Conservation (phyloP, 257 asterid genomes). For the Knoxia roxburghii region DNA sequence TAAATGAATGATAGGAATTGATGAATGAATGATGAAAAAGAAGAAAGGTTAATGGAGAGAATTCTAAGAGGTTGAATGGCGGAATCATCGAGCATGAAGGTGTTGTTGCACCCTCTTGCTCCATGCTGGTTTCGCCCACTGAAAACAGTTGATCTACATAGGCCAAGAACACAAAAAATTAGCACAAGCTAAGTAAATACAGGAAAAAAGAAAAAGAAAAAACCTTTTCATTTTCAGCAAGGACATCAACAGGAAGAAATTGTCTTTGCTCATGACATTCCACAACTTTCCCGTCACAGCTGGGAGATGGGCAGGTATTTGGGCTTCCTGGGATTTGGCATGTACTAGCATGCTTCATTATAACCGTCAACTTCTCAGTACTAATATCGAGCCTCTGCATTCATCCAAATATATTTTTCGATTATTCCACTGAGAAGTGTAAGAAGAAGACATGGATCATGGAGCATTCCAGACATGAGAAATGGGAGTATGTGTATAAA, state of each 20-base stretch:
- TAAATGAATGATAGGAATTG: too few species aligned
- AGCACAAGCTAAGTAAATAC: background rate
- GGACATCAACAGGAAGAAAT: slow-evolving; percentile 18
- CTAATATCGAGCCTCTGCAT: slow-evolving; percentile 32
- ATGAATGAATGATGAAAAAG: background rate
- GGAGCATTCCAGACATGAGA: too few species aligned
- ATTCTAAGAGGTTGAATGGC: too few species aligned
- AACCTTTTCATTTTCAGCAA: slow-evolving; percentile 38
- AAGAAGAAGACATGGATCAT: background rate
- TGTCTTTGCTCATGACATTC: slow-evolving; percentile 2
- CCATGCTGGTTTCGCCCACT: too few species aligned
- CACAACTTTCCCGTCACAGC: too few species aligned
- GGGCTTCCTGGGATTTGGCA: slow-evolving; percentile 26
- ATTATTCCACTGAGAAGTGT: background rate
- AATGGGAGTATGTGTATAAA: background rate
- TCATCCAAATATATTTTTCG: slow-evolving; percentile 4
- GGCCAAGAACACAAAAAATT: too few species aligned
- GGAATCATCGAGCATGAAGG: too few species aligned
- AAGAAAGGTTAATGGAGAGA: too few species aligned
- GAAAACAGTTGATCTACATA: too few species aligned
- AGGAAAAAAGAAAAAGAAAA: background rate
- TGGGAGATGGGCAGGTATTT: slow-evolving; percentile 27
- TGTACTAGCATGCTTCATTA: slow-evolving; percentile 44
- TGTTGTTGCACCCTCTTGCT: too few species aligned
- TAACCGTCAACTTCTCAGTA: slow-evolving; percentile 32